These are phyloP conservation scores for Centaurea solstitialis DNA, from an alignment of 129 eudicot species.

Conservation along the genomic window DNA sequence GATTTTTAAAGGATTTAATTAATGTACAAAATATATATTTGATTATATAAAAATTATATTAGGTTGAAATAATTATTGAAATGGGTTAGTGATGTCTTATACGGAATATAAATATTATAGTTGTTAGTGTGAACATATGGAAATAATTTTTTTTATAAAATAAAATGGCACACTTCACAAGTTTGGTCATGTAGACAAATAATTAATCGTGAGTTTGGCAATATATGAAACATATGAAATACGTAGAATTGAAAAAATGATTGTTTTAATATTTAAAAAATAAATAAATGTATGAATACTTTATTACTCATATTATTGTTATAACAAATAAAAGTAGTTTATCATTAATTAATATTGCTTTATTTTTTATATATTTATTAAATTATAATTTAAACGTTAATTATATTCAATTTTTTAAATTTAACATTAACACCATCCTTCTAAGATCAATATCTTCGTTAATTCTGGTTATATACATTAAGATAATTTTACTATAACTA, in stretches of 20 bases:
- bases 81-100: neutral
- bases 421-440: too few relatives aligned
- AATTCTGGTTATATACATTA: too few relatives aligned
- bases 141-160: neutral
- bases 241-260: neutral
- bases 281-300: too few relatives aligned
- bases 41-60: neutral
- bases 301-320: too few relatives aligned
- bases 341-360: too few relatives aligned
- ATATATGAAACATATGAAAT: neutral
- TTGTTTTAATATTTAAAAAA: neutral
- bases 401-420: too few relatives aligned
- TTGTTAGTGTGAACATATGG: neutral
- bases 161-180: neutral
- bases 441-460: too few relatives aligned
- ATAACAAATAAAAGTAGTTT: too few relatives aligned
- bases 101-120: neutral
- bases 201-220: neutral
- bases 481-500: too few relatives aligned
- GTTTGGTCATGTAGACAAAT: neutral
- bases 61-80: neutral
- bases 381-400: too few relatives aligned
- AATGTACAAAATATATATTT: too few relatives aligned
- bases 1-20: neutral
- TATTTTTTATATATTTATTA: too few relatives aligned